Conservation (phyloP, 2,329 filamentous ascomycete species). For the Phialocephala subalpina region DNA sequence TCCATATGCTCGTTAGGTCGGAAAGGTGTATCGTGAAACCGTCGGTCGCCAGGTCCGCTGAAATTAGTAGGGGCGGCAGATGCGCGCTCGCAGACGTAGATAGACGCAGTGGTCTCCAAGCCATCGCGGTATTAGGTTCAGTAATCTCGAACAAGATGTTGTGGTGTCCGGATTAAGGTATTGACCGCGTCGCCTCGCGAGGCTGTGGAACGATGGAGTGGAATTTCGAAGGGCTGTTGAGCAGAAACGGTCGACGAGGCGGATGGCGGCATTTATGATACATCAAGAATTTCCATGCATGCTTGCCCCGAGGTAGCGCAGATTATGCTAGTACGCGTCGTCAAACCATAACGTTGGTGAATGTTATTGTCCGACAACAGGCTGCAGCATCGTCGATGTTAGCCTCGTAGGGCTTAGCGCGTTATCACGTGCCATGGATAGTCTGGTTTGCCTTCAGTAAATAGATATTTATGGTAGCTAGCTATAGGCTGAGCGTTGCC, state of each 20-base stretch:
- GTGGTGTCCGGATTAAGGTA: slow-evolving; percentile 7
- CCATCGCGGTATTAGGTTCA: slow-evolving; percentile 29
- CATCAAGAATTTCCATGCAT: slow-evolving; percentile 8
- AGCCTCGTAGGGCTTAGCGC: no score
- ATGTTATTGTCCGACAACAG: slow-evolving; percentile 9
- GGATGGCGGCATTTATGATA: slow-evolving; percentile 26
- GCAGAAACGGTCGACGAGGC: slow-evolving; percentile 13
- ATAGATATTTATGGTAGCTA: no score
- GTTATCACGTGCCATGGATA: no score
- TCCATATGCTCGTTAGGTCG: slow-evolving; percentile 79
- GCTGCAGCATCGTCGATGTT: no score
- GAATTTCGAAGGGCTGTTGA: slow-evolving; percentile 8
- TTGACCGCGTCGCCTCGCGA: slow-evolving; percentile 19
- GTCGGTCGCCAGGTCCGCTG: slow-evolving; percentile 59
- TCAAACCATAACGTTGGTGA: slow-evolving; percentile 5
- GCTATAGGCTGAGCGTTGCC: no score
- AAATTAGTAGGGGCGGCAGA: slow-evolving; percentile 70
- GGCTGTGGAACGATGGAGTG: slow-evolving; percentile 28
- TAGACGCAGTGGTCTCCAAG: slow-evolving; percentile 38
- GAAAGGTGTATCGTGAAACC: slow-evolving; percentile 74
- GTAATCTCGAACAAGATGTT: slow-evolving; percentile 3
- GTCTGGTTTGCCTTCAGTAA: no score
- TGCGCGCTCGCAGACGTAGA: slow-evolving; percentile 38
- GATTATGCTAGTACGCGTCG: slow-evolving; percentile 27
- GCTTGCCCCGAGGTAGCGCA: slow-evolving; percentile 16